Evolutionary conservation across 1,139 yeast species (phyloP), one percentile per base, ranked within the genome.

Genomic region (Pichia sp.): DNA sequence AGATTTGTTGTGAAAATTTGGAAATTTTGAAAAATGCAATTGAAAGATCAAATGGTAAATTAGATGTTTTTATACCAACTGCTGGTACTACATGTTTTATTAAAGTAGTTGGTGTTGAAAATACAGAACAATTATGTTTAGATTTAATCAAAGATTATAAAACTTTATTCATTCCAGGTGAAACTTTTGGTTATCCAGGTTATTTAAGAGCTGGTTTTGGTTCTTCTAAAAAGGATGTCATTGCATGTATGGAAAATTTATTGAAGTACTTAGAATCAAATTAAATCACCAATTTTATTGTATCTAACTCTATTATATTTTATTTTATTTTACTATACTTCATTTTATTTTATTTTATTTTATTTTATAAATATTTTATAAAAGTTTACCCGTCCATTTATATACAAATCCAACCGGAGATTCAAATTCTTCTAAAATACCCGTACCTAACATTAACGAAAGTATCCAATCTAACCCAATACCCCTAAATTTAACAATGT

Each of bases 381-480:
- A 29, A 12, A 28, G 43, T 48, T 69, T 67, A 1, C 73, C 73
- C 2, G 86, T 80, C 39, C 80, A 62, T 57, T 74, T 73, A 81
- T 86, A 81, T 0, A 87, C 87, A 41, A 80, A 63, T 0, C 90
- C 90, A 2, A 78, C 82, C 0, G 87, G 86, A 0, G 90, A 81
- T 37, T 70, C 69, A 55, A 80, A 80, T 6, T 80, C 80, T 55
- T 83, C 92, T 3, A 79, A 61, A 36, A 74, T 66, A 0, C 94
- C 94, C n/a, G 77, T 70, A 0, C 94, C 94, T 45, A 76, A 68
- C 39, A 81, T 73, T 51, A 80, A 82, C 25, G 82, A 81, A 39
- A 85, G 57, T 0, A 76, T 65, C 89, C 89, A 84, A 42, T 71
- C 68, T 31, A 84, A 28, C 2, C 50, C 50, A 4, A 47, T 32